Evolutionary conservation across 352 stramenopile genomes (phyloP).

Genomic region (Phytophthora palmivora): DNA sequence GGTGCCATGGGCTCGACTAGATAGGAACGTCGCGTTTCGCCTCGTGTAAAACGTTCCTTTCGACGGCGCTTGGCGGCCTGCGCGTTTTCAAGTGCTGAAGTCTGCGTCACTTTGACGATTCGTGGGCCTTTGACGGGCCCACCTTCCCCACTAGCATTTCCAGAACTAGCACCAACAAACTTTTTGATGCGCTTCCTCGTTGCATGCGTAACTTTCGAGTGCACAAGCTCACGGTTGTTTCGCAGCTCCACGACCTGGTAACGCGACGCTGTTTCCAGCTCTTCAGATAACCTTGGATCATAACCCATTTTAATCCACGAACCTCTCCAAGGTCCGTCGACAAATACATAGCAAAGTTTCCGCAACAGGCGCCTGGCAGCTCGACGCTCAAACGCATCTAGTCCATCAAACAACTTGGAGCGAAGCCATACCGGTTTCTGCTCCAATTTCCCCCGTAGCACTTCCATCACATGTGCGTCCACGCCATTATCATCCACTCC

Average conservation of each 20-base stretch:
- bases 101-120: constrained; percentile 82
- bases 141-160: constrained; percentile 39
- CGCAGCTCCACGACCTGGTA: constrained; percentile 85
- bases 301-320: constrained; percentile 88
- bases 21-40: constrained; percentile 67
- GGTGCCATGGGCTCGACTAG: constrained; percentile 51
- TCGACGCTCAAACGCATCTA: constrained; percentile 68
- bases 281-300: constrained; percentile 54
- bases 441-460: constrained; percentile 63
- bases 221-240: constrained; percentile 84
- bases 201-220: constrained; percentile 77
- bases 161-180: constrained; percentile 37
- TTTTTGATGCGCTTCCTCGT: constrained; percentile 77
- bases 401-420: constrained; percentile 68
- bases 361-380: constrained; percentile 66
- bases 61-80: constrained; percentile 67
- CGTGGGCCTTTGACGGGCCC: constrained; percentile 67
- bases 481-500: constrained; percentile 63
- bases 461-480: constrained; percentile 67
- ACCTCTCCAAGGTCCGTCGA: constrained; percentile 81
- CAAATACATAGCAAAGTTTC: constrained; percentile 86
- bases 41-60: constrained; percentile 71
- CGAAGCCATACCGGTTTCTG: constrained; percentile 81
- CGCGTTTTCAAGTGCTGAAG: constrained; percentile 66
- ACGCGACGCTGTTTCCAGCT: constrained; percentile 46